Evolutionary conservation across 2,329 filamentous ascomycete species (phyloP).

Genomic region (Pseudonectria foliicola): DNA sequence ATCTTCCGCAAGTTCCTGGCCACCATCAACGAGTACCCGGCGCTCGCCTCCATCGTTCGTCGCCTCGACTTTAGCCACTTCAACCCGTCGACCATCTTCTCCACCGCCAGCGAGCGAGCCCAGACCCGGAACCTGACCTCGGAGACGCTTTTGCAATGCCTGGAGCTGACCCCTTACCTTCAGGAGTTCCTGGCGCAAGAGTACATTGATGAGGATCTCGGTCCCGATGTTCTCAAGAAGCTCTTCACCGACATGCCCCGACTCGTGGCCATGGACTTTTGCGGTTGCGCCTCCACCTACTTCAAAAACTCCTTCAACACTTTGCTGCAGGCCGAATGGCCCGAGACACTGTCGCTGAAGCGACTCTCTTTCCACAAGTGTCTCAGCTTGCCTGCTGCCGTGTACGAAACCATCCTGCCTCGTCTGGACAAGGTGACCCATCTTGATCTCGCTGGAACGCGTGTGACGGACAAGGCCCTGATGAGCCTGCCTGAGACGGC

Average conservation of each 20-base stretch:
- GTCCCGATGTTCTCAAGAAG: conserved; percentile 60
- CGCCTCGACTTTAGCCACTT: conserved; percentile 82
- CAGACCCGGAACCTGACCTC: conserved; percentile 71
- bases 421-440: conserved; percentile 64
- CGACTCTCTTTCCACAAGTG: conserved; percentile 75
- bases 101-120: conserved; percentile 65
- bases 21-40: conserved; percentile 59
- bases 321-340: conserved; percentile 45
- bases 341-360: conserved; percentile 50
- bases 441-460: conserved; percentile 71
- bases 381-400: conserved; percentile 57
- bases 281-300: conserved; percentile 60
- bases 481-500: conserved; percentile 65
- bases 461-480: conserved; percentile 65
- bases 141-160: conserved; percentile 62
- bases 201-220: conserved; percentile 70
- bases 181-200: conserved; percentile 76
- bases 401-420: conserved; percentile 66
- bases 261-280: conserved; percentile 67
- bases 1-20: conserved; percentile 76
- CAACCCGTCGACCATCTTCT: conserved; percentile 70
- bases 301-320: conserved; percentile 62
- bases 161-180: conserved; percentile 64
- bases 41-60: conserved; percentile 67
- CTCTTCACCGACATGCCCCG: conserved; percentile 60